Base-by-base conservation (phyloP, 306 rosid species). In the Ziziphus jujuba region DNA sequence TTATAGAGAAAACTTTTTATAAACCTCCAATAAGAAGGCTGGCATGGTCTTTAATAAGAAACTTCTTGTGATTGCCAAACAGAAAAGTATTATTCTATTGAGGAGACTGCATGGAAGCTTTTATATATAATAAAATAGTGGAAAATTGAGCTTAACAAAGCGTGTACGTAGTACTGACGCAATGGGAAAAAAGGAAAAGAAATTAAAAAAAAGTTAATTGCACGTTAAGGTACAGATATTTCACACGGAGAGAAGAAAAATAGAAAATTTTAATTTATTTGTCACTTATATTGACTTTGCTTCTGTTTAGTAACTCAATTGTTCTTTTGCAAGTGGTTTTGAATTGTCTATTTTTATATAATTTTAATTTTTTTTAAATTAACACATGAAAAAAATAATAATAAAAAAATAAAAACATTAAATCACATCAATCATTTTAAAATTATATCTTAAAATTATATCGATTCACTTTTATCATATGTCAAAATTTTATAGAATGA, bases 41-140 rank as follows among this genome's bases (percentile, higher is more conserved):
- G 6, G 33, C 59, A 43, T 19, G 60, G 71, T 58, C 34, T 10
- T 33, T 38, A 21, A 53, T 14, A 22, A 63, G 65, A 75, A 60
- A 70, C 71, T 63, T 70, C 67, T 70, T 56, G 79, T 74, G 51
- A 71, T 75, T 74, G 80, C 61, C 80, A 79, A 75, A 56, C 23
- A 28, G 24, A 40, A 40, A 25, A 25, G 45, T 28, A 70, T 59
- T 66, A 65, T 64, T 70, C 45, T 52, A 74, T 70, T 0, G 33
- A 69, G 49, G 49, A 28, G 20, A 31, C 70, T 76, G 71, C 70
- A 66, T 73, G 73, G 36, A 70, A 47, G 20, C 70, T 65, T 40
- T 66, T 69, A 77, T 66, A 65, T 31, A 65, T 71, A 55, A 60
- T 66, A 53, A 40, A 66, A 68, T 68, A 55, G 24, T 15, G 24